Conservation (phyloP, 2,329 filamentous ascomycete species). For the Fonsecaea erecta region DNA sequence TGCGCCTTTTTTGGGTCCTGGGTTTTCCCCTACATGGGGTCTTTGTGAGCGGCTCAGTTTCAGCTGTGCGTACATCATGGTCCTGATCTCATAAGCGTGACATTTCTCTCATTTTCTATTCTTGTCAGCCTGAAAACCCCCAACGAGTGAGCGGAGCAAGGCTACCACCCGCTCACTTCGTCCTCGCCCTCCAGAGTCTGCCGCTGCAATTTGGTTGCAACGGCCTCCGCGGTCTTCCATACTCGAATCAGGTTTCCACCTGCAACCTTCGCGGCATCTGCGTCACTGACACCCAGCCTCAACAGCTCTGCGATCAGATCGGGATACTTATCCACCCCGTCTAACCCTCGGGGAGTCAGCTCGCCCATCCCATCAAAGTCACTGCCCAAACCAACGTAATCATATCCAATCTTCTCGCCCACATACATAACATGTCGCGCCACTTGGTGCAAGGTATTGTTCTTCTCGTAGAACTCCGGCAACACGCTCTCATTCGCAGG, state of each 20-base stretch:
- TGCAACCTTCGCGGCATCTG: conserved; percentile 73
- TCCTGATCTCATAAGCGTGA: conserved; percentile 6
- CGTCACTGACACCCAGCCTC: conserved; percentile 71
- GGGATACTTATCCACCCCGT: conserved; percentile 84
- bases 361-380: conserved; percentile 75
- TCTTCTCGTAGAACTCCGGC: conserved; percentile 68
- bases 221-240: conserved; percentile 76
- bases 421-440: conserved; percentile 82
- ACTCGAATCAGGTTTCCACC: conserved; percentile 83
- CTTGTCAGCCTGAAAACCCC: not conserved
- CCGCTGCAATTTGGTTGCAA: conserved; percentile 69
- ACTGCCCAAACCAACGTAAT: conserved; percentile 84
- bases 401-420: conserved; percentile 79
- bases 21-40: not conserved
- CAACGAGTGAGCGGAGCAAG: not conserved
- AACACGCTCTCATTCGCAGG: conserved; percentile 65
- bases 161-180: conserved; percentile 37
- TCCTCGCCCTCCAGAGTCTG: conserved; percentile 56
- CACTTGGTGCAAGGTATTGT: conserved; percentile 76
- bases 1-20: not conserved
- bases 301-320: conserved; percentile 76
- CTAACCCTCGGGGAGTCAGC: conserved; percentile 70
- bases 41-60: not conserved
- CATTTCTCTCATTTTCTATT: not conserved
- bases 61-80: not conserved